phyloP scores from a whole-genome alignment of 352 stramenopile species.

The Phytophthora citrophthora region DNA sequence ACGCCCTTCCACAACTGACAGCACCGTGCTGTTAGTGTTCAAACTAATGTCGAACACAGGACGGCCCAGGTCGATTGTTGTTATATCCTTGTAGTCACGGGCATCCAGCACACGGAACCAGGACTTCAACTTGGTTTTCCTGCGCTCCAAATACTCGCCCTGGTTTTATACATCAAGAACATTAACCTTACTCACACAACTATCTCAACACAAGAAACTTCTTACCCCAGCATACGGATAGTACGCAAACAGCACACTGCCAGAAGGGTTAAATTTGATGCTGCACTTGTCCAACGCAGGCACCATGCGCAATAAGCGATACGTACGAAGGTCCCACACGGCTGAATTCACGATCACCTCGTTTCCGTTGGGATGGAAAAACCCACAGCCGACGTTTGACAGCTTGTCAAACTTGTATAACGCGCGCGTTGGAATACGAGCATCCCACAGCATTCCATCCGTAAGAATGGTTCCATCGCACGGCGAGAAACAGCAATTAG shows the following conservation, averaged over 20 bases:
- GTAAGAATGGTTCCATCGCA: conserved; percentile 80
- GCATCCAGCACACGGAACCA: conserved; percentile 87
- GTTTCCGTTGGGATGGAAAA: conserved; percentile 89
- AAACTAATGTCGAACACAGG: conserved; percentile 78
- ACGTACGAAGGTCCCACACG: conserved; percentile 91
- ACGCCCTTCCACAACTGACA: conserved; percentile 78
- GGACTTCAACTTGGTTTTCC: conserved; percentile 75
- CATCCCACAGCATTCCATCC: conserved; percentile 85
- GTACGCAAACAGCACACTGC: conserved; percentile 85
- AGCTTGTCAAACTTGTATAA: conserved; percentile 92
- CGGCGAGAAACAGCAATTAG: conserved; percentile 80
- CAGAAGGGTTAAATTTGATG: conserved; percentile 75
- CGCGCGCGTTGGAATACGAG: conserved; percentile 66
- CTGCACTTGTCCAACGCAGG: conserved; percentile 87
- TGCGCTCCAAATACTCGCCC: conserved; percentile 62
- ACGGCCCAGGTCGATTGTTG: conserved; percentile 81
- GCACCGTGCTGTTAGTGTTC: conserved; percentile 66
- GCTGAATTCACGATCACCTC: conserved; percentile 91
- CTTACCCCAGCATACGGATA: conserved; percentile 72
- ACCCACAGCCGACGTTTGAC: conserved; percentile 82
- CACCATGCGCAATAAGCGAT: conserved; percentile 83
- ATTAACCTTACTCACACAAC: conserved; percentile 7
- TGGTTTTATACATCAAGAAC: conserved; percentile 23
- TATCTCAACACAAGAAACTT: conserved; percentile 9
- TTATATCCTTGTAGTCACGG: conserved; percentile 86